Evolutionary conservation across 75 land plant species (phyloP), one percentile per base, ranked within the genome.

Genomic region (Azolla pinnata): DNA sequence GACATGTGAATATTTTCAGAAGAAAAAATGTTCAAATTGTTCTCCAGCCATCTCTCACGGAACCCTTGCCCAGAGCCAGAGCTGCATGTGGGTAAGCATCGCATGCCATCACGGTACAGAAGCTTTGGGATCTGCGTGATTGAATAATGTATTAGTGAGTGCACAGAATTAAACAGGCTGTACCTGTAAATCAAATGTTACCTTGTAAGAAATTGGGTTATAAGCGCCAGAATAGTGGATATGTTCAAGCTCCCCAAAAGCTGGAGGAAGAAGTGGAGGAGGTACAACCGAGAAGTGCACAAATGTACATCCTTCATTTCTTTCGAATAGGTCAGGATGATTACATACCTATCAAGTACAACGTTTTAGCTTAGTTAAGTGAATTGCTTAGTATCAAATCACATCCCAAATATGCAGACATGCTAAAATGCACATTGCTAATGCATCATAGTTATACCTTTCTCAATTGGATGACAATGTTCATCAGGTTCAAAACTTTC

Each of bases 281-380:
- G 77, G 79, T 40, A 79, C 67, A 9, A 71, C 67, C 31, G 82
- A 83, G 68, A 93, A 93, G 68, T 83, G 75, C 18, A 89, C 59
- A 50, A 74, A 93, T 29, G 90, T 63, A 47, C 72, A 82, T 30
- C 98, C 98, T 61, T 93, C 98, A 75, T 86, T 93, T 23, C 98
- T 79, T 57, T 93, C 98, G 77, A 93, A 93, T 56, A 93, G 66
- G 72, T 93, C 98, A 54, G 98, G 98, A 75, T 93, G 98, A 64
- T 89, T 93, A 71, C 98, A 93, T 16, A 93, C 98, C 97, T 92
- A 40, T 26, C 33, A 2, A 28, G n/a, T n/a, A n/a, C n/a, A n/a
- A n/a, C n/a, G n/a, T n/a, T n/a, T n/a, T n/a, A n/a, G n/a, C n/a
- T n/a, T n/a, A n/a, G n/a, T n/a, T n/a, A n/a, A n/a, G n/a, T n/a